Evolutionary conservation across 768 basidiomycete species (phyloP), one percentile per base, ranked within the genome.

Genomic region (Cantharellus cinnabarinus): DNA sequence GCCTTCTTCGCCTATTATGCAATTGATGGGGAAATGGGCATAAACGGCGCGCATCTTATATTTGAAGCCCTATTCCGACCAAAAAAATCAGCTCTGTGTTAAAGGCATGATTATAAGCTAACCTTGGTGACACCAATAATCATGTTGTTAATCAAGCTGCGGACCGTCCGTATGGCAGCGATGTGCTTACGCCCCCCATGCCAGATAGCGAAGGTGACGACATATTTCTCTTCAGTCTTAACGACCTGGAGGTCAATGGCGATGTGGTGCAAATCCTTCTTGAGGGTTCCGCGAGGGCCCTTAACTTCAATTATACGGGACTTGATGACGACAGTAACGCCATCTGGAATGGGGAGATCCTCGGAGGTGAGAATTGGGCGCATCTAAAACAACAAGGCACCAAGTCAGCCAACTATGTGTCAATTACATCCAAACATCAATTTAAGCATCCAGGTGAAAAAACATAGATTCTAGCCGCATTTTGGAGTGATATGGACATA

Each of bases 11-110:
- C 86, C 82, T 67, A 94, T 88, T 70, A 95, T 94, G 70, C 85
- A 84, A 77, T 99, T 99, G 79, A 99, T 95, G 62, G 95, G 95
- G 78, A 99, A 99, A 77, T 99, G 95, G 66, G 95, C 95, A 69
- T 98, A 99, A 57, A 99, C 95, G 37, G 90, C 79, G 66, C 93
- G 89, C 94, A 99, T 97, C 84, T 98, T 99, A 81, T 99, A 99
- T 66, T 82, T 81, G 82, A 98, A 99, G 63, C 95, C 95, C 93
- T 93, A 65, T 20, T 54, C 35, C 50, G 50, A 10, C 53, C 50
- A 10, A 42, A 58, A 20, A 53, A 58, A 42, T 39, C 1, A 3
- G 53, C 5, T 10, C 7, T 29, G 5, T 40, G 4, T 34, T 48
- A 38, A 2, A 10, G 50, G 48, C 35, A 57, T 51, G 4, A 51